Evolutionary conservation across 441 rosid species (phyloP), one percentile per base, ranked within the genome.

Genomic region (Viola pubescens): DNA sequence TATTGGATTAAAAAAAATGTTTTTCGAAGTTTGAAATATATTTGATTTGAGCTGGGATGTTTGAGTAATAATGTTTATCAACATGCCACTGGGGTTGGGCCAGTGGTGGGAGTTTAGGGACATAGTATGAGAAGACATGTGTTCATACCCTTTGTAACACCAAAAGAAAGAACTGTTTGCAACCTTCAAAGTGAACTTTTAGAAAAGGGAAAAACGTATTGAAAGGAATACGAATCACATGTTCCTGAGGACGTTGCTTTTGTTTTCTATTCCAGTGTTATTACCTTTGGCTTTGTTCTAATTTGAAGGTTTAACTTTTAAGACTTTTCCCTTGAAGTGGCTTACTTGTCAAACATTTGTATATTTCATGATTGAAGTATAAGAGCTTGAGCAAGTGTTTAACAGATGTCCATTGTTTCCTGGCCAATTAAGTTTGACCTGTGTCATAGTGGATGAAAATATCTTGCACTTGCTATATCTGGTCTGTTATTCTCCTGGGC

Each of bases 251-350:
- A 16, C 48, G 56, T 48, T 8, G 9, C 26, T 12, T 69, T 37
- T 52, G 37, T 60, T 41, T 11, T 40, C 37, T 13, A 4, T 6
- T 26, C 12, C 11, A 7, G 4, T 37, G n/a, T 3, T 40, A 9
- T 11, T 9, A 5, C 1, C 37, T 52, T 12, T 42, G 40, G 14
- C 58, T 9, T 46, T 14, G 40, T 45, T 61, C 5, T n/a, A 12
- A 2, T 58, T 47, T 26, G 52, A 47, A 46, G 11, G 57, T 59
- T 46, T 12, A 48, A 9, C 8, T 48, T 10, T 4, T 12, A 34
- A 12, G 41, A 13, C 2, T 58, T 44, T 46, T 52, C 11, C 45
- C 54, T 52, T 48, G 13, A 65, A 52, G 47, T 44, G 38, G 50
- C n/a, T 46, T 9, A 9, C n/a, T 9, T 4, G 40, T 26, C 34